phyloP scores from a whole-genome alignment of 768 basidiomycete species.

The Lactarius hatsudake region DNA sequence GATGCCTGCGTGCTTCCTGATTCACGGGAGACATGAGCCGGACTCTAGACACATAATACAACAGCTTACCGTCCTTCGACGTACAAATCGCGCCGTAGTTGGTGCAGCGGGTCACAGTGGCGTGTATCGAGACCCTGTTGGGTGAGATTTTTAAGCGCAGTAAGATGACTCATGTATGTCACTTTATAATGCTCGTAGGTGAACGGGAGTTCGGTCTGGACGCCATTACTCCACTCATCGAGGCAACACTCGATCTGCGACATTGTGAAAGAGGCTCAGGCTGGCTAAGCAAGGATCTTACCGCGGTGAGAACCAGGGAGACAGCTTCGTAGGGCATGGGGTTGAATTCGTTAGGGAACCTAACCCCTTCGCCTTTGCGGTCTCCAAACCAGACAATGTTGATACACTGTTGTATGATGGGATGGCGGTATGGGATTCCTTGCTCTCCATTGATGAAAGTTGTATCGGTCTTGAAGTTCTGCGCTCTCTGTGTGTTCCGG shows the following conservation, averaged over 20 bases:
- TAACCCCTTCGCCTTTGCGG: not conserved
- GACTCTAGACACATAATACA: not conserved
- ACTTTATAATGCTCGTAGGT: constrained; percentile 7
- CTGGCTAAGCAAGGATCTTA: not conserved
- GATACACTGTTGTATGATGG: constrained; percentile 5
- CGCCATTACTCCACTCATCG: constrained; percentile 7
- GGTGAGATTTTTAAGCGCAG: constrained; percentile 6
- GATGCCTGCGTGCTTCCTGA: constrained; percentile 11
- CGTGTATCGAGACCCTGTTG: constrained; percentile 11
- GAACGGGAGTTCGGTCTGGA: not conserved
- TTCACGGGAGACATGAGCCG: not conserved
- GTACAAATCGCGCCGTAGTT: constrained; percentile 10
- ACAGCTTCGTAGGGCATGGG: constrained; percentile 14
- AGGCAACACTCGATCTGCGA: constrained; percentile 14
- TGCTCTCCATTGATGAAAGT: constrained; percentile 3
- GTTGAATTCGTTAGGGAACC: constrained; percentile 9
- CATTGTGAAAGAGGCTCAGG: not conserved
- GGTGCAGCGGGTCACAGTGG: constrained; percentile 8
- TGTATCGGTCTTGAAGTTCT: constrained; percentile 2
- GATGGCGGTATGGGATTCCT: constrained; percentile 4
- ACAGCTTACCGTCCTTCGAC: constrained; percentile 9
- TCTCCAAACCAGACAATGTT: constrained; percentile 11
- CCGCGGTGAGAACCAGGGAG: not conserved
- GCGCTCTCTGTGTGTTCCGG: not conserved
- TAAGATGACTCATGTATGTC: not conserved